These are phyloP conservation scores for Phytophthora tentaculata DNA, from an alignment of 352 stramenopile genomes.

Conservation along the genomic window DNA sequence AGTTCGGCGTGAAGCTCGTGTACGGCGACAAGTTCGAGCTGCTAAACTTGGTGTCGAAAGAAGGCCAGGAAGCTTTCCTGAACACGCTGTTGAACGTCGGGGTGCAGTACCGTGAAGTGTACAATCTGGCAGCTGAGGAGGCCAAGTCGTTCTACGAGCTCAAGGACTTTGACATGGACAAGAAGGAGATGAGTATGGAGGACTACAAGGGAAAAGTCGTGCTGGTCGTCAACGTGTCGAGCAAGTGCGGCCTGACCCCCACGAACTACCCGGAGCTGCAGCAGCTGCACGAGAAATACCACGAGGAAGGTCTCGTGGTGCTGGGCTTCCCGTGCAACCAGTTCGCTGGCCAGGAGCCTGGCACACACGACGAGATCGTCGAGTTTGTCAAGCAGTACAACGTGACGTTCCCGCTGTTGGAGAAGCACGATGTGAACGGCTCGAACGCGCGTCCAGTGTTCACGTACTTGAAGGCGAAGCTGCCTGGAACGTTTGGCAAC, in stretches of 20 bases:
- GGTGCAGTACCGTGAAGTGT: constrained; percentile 59
- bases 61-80: constrained; percentile 52
- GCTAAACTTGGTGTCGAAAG: constrained; percentile 49
- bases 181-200: constrained; percentile 68
- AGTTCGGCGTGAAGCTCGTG: constrained; percentile 53
- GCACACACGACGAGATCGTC: constrained; percentile 82
- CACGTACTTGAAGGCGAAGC: constrained; percentile 81
- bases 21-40: constrained; percentile 51
- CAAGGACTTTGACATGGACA: constrained; percentile 74
- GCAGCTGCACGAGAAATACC: constrained; percentile 77
- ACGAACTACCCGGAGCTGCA: constrained; percentile 89
- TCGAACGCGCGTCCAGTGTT: constrained; percentile 80
- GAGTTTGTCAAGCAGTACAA: constrained; percentile 69
- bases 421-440: constrained; percentile 91
- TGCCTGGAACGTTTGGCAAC: constrained; percentile 69
- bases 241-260: constrained; percentile 83
- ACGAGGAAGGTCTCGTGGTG: constrained; percentile 63
- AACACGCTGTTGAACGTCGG: constrained; percentile 58
- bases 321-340: constrained; percentile 92
- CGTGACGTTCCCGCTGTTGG: constrained; percentile 55
- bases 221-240: constrained; percentile 85
- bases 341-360: constrained; percentile 59
- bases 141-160: constrained; percentile 82
- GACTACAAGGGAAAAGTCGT: constrained; percentile 75
- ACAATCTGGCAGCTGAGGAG: constrained; percentile 41